Percentiles rank a stretch among this genome's conserved stretches.
These are phyloP conservation scores for Arabidopsis suecica DNA, from an alignment of 345 rosid species.

Conservation along the genomic window DNA sequence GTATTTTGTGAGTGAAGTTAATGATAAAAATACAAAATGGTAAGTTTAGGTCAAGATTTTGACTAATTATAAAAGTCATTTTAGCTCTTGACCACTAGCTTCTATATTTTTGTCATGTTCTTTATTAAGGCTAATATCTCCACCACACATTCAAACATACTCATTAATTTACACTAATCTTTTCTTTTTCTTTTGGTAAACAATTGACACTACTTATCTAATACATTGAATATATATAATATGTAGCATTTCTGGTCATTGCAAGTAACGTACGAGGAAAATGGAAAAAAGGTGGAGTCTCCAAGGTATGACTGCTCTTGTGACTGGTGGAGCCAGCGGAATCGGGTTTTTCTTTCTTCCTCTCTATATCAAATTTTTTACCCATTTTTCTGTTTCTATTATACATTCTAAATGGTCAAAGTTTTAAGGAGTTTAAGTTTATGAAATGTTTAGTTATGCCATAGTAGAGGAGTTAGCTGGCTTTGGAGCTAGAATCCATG, in stretches of 20 bases:
- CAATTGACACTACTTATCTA: not conserved
- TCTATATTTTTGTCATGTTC: not conserved
- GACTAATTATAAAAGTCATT: too few species aligned
- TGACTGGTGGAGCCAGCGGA: constrained; percentile 54
- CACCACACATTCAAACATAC: constrained; percentile 18
- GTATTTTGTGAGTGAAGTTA: too few species aligned
- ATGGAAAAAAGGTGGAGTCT: constrained; percentile 56
- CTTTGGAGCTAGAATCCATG: constrained; percentile 28
- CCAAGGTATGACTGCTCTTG: constrained; percentile 54
- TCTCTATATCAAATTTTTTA: not conserved
- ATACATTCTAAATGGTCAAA: not conserved
- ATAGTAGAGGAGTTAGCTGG: constrained; percentile 32
- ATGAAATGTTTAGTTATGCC: constrained; percentile 21
- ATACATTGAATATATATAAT: not conserved
- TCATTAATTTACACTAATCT: not conserved
- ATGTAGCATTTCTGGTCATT: not conserved
- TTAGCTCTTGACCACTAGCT: too few species aligned
- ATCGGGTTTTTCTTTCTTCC: constrained; percentile 44
- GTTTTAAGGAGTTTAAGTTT: not conserved
- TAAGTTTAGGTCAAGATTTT: too few species aligned
- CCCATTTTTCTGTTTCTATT: not conserved
- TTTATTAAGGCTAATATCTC: not conserved
- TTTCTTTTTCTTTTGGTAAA: too few species aligned
- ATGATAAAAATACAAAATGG: too few species aligned
- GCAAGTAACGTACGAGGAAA: not conserved